A percentile compares a stretch with the other conserved stretches of the same genome.
These are phyloP conservation scores for Cladosporium sp. DNA, from an alignment of 2,329 filamentous ascomycete genomes.

Conservation along the genomic window DNA sequence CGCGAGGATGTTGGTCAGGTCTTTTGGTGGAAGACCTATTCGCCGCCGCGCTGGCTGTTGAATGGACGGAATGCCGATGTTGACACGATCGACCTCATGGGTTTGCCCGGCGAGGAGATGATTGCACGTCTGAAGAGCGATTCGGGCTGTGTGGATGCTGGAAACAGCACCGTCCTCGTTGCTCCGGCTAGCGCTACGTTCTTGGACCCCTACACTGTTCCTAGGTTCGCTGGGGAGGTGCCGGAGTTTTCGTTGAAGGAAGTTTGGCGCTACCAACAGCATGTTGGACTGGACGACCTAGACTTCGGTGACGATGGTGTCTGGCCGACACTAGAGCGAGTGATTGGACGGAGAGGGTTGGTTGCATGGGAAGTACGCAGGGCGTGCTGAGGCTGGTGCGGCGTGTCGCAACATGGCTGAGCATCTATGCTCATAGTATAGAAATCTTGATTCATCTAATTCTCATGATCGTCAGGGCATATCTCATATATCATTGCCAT, in stretches of 20 bases:
- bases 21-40: conserved; percentile 83
- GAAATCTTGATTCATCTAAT: neutral
- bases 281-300: conserved; percentile 73
- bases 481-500: conserved; percentile 22
- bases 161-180: conserved; percentile 54
- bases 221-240: neutral
- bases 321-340: conserved; percentile 62
- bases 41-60: conserved; percentile 72
- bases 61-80: conserved; percentile 68
- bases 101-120: conserved; percentile 56
- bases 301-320: conserved; percentile 73
- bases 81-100: conserved; percentile 68
- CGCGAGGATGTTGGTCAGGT: conserved; percentile 61
- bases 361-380: conserved; percentile 39
- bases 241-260: conserved; percentile 55
- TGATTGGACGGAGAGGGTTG: conserved; percentile 44
- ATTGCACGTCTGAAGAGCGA: conserved; percentile 52
- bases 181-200: conserved; percentile 67
- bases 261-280: conserved; percentile 61
- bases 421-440: neutral
- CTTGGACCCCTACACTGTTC: conserved; percentile 49
- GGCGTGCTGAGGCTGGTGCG: conserved; percentile 26
- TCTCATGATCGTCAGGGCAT: conserved; percentile 1
- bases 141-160: conserved; percentile 47
- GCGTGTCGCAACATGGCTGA: too few relatives aligned